Evolutionary conservation across 2,329 filamentous ascomycete genomes (phyloP).

Genomic region (Chaetomiaceae sp.): DNA sequence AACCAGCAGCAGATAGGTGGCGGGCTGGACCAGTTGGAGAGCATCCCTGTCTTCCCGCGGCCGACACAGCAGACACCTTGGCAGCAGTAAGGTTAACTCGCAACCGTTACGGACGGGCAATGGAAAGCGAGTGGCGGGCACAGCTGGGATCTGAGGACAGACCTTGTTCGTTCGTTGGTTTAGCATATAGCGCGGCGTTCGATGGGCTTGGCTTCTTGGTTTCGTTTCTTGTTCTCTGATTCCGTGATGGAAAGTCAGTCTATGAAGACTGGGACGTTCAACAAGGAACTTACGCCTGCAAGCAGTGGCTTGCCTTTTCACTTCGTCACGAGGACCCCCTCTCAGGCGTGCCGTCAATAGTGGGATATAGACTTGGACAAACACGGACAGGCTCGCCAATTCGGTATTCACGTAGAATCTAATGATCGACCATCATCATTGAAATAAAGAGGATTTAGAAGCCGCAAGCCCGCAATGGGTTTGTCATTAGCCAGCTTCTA

Average conservation of each 20-base stretch:
- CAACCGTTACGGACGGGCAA: too few relatives aligned
- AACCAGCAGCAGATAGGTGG: constrained; percentile 74
- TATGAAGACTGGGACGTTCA: neutral
- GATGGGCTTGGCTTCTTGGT: constrained; percentile 12
- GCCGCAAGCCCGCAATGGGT: too few relatives aligned
- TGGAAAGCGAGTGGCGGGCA: neutral
- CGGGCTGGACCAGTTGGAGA: constrained; percentile 69
- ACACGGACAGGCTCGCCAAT: neutral
- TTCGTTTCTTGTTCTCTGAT: constrained; percentile 8
- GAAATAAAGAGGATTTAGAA: too few relatives aligned
- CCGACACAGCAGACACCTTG: constrained; percentile 60
- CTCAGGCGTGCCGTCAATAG: neutral
- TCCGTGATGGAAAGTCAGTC: neutral
- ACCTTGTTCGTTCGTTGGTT: constrained; percentile 12
- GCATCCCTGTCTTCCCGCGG: constrained; percentile 78
- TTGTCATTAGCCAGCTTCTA: too few relatives aligned
- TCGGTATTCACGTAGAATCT: neutral
- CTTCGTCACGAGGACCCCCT: neutral
- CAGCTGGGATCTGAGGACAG: neutral
- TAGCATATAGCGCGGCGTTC: constrained; percentile 23
- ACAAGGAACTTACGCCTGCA: neutral
- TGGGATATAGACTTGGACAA: neutral
- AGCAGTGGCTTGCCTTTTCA: neutral
- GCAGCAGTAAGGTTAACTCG: constrained; percentile 51
- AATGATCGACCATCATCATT: neutral